These are phyloP conservation scores for Syncephalastrum monosporum DNA, from an alignment of 371 early-diverging fungal genomes.

Conservation along the genomic window DNA sequence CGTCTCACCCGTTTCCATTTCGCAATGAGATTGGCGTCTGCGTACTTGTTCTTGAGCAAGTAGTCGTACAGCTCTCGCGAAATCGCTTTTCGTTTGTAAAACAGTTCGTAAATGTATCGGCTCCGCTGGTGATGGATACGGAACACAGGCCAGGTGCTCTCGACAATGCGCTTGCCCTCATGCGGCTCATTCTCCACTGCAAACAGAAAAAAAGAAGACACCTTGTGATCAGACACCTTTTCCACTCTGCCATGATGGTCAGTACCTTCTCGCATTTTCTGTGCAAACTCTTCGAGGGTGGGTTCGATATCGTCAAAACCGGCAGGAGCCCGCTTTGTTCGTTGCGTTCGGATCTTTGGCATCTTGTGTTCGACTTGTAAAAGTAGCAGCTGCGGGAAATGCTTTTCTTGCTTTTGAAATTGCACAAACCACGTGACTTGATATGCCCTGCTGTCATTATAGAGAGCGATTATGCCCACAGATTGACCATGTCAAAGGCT, in stretches of 20 bases:
- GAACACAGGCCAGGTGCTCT: constrained; percentile 95
- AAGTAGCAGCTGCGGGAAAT: too few relatives aligned
- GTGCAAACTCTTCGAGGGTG: constrained; percentile 86
- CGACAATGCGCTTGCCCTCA: constrained; percentile 93
- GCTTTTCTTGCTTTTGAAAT: too few relatives aligned
- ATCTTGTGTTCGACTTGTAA: constrained; percentile 28
- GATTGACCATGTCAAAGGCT: too few relatives aligned
- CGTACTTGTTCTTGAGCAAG: constrained; percentile 87
- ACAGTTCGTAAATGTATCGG: constrained; percentile 94
- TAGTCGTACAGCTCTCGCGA: constrained; percentile 91
- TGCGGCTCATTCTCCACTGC: constrained; percentile 95
- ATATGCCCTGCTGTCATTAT: too few relatives aligned
- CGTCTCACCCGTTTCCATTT: constrained; percentile 94
- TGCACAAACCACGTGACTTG: too few relatives aligned
- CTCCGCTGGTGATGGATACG: constrained; percentile 97
- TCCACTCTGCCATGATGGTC: background rate
- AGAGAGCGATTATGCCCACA: too few relatives aligned
- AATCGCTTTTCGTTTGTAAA: constrained; percentile 93
- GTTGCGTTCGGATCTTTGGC: constrained; percentile 77
- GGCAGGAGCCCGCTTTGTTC: constrained; percentile 87
- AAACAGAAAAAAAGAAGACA: constrained; percentile 9
- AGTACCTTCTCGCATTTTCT: constrained; percentile 95
- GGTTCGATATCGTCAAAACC: constrained; percentile 97
- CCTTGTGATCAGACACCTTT: constrained; percentile 7
- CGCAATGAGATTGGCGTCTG: constrained; percentile 93